A percentile compares a stretch with the other conserved stretches of the same genome.
phyloP scores from a whole-genome alignment of 192 early-diverging fungal species.

The Linnemannia hyalina region DNA sequence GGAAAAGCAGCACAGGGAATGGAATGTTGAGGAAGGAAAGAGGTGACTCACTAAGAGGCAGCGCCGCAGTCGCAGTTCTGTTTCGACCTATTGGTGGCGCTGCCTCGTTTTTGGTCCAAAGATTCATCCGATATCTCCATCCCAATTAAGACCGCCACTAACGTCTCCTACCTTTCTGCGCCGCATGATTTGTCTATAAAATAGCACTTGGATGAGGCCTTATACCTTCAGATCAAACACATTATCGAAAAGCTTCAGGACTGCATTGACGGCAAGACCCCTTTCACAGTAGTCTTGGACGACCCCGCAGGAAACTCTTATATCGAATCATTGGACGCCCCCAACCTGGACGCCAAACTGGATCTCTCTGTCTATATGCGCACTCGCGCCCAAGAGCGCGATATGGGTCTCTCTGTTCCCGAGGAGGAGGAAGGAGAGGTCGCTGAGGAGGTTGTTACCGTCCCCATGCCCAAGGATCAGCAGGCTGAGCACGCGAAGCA shows the following conservation, averaged over 20 bases:
- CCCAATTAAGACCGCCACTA: not conserved
- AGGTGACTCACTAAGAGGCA: not conserved
- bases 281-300: conserved; percentile 86
- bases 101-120: not conserved
- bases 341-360: conserved; percentile 83
- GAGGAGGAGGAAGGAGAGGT: conserved; percentile 60
- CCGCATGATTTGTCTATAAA: conserved; percentile 3
- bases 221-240: conserved; percentile 81
- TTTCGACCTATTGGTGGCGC: not conserved
- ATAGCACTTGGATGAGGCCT: conserved; percentile 67
- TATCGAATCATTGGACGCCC: conserved; percentile 87
- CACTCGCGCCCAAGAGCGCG: conserved; percentile 83
- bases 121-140: not conserved
- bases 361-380: conserved; percentile 74
- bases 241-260: conserved; percentile 74
- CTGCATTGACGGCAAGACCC: conserved; percentile 65
- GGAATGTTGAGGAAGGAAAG: no score
- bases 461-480: conserved; percentile 47
- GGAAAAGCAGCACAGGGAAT: not conserved
- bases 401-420: conserved; percentile 76
- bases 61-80: conserved; percentile 17
- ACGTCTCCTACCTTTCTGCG: not conserved
- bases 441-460: conserved; percentile 20
- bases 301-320: conserved; percentile 95
- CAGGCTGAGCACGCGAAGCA: conserved; percentile 39